Evolutionary conservation across 495 filamentous ascomycete species (phyloP).

Genomic region (Letharia lupina): DNA sequence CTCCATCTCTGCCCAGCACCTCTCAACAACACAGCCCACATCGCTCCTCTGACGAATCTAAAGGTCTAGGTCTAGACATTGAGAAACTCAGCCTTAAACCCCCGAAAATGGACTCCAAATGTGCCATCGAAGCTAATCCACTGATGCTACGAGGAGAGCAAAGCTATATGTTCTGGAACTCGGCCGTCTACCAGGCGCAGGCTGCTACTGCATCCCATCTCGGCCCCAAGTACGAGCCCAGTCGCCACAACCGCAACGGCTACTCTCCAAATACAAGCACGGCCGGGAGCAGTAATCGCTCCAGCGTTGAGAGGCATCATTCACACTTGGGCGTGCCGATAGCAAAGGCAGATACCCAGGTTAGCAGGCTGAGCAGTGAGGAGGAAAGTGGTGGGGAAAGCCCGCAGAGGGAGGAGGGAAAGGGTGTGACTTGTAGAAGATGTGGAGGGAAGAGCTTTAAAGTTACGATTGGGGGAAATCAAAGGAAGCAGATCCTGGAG

Average conservation of each 20-base stretch:
- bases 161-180: slow-evolving; percentile 47
- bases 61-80: slow-evolving; percentile 20
- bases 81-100: slow-evolving; percentile 23
- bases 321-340: slow-evolving; percentile 18
- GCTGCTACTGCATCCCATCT: slow-evolving; percentile 32
- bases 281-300: slow-evolving; percentile 18
- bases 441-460: slow-evolving; percentile 47
- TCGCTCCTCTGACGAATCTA: slow-evolving; percentile 30
- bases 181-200: slow-evolving; percentile 39
- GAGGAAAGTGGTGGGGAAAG: slow-evolving; percentile 26
- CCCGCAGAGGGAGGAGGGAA: slow-evolving; percentile 2
- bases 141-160: slow-evolving; percentile 46
- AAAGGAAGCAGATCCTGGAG: slow-evolving; percentile 42
- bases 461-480: slow-evolving; percentile 36
- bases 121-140: slow-evolving; percentile 32
- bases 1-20: slow-evolving; percentile 28
- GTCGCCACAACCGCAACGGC: slow-evolving; percentile 19
- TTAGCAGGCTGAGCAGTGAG: slow-evolving; percentile 40
- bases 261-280: slow-evolving; percentile 18
- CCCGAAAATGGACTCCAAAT: slow-evolving; percentile 16
- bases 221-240: slow-evolving; percentile 25
- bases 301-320: slow-evolving; percentile 19
- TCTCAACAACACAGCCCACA: slow-evolving; percentile 35
- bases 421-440: slow-evolving; percentile 39
- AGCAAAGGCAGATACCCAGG: slow-evolving; percentile 29